phyloP scores from a whole-genome alignment of 2,329 filamentous ascomycete species.

The Diplodia intermedia region DNA sequence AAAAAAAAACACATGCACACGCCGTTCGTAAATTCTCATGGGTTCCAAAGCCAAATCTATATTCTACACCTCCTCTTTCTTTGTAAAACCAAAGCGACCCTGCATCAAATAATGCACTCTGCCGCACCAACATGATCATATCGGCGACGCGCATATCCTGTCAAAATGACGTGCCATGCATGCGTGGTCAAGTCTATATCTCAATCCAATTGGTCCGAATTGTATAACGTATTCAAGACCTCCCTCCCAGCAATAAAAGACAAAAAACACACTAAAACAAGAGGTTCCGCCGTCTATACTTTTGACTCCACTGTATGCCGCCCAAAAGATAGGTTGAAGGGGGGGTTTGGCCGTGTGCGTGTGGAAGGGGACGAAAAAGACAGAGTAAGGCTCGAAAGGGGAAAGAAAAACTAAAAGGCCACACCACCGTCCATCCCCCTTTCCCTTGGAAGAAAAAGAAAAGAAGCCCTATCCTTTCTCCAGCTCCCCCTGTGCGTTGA shows the following conservation, averaged over 20 bases:
- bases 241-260: conserved; percentile 35
- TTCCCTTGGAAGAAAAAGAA: neutral
- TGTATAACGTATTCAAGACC: neutral
- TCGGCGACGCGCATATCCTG: neutral
- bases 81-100: neutral
- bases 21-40: neutral
- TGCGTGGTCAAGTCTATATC: neutral
- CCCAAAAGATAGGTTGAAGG: conserved; percentile 11
- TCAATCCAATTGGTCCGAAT: conserved; percentile 3
- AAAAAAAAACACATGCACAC: no score
- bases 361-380: neutral
- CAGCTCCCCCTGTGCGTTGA: conserved; percentile 6
- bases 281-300: conserved; percentile 31
- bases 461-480: conserved; percentile 10
- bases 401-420: conserved; percentile 14
- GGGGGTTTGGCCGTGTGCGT: conserved; percentile 1
- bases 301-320: conserved; percentile 32
- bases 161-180: neutral
- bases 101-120: neutral
- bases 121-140: neutral
- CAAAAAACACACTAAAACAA: neutral
- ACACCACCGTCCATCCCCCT: conserved; percentile 6
- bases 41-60: neutral
- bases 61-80: neutral
- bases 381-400: neutral